Evolutionary conservation across 2,329 filamentous ascomycete genomes (phyloP).

Genomic region (Xylogone sp.): DNA sequence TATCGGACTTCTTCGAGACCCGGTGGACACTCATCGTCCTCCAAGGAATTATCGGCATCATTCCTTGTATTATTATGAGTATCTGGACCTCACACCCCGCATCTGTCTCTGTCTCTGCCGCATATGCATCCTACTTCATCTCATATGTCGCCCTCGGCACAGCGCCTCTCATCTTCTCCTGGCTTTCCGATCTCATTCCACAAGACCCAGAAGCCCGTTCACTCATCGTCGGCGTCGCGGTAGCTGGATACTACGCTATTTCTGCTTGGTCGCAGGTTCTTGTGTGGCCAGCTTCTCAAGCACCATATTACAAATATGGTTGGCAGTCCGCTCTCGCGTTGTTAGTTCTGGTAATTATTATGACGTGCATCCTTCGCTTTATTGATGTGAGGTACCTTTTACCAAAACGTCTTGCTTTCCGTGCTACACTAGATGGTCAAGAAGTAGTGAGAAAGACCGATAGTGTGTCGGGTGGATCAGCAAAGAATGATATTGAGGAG

Average conservation of each 20-base stretch:
- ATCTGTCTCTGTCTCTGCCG: conserved; percentile 38
- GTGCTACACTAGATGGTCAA: no score
- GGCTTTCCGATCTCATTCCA: conserved; percentile 46
- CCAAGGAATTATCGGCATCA: conserved; percentile 43
- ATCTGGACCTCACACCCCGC: conserved; percentile 46
- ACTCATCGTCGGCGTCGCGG: conserved; percentile 44
- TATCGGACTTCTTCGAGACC: conserved; percentile 45
- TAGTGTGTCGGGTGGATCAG: no score
- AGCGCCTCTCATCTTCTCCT: conserved; percentile 47
- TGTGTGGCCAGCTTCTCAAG: conserved; percentile 47
- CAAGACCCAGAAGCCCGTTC: conserved; percentile 46
- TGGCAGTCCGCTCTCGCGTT: conserved; percentile 45
- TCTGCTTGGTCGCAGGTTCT: conserved; percentile 48
- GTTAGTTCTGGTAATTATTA: conserved; percentile 39
- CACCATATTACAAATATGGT: conserved; percentile 44
- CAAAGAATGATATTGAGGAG: no score
- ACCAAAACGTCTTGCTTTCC: conserved; percentile 2
- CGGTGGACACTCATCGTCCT: conserved; percentile 46
- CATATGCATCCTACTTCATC: conserved; percentile 50
- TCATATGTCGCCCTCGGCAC: conserved; percentile 44
- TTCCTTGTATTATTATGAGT: conserved; percentile 48
- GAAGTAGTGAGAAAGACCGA: no score
- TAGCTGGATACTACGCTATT: conserved; percentile 47
- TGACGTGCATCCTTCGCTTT: conserved; percentile 39
- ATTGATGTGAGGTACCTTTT: conserved; percentile 40